Conservation (phyloP, 2,329 filamentous ascomycete genomes). For the Gaeumannomyces sp. region DNA sequence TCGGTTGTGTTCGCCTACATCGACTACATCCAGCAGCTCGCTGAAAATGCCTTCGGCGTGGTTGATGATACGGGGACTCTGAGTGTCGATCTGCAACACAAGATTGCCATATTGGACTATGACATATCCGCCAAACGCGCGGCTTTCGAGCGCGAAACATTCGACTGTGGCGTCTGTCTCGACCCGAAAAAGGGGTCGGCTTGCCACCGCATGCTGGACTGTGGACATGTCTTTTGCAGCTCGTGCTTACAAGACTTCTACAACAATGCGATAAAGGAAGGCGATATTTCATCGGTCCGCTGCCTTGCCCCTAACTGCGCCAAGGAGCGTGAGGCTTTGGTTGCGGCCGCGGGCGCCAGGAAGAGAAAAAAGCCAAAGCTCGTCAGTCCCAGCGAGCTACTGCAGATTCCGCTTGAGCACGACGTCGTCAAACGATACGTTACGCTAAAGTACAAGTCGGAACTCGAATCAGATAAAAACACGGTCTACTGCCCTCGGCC, state of each 20-base stretch:
- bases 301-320: conserved; percentile 78
- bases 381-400: conserved; percentile 75
- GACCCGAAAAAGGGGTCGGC: conserved; percentile 83
- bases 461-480: conserved; percentile 83
- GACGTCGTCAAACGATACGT: conserved; percentile 80
- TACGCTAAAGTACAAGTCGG: conserved; percentile 83
- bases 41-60: conserved; percentile 55
- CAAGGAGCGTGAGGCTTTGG: conserved; percentile 42
- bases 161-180: conserved; percentile 81
- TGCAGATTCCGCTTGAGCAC: conserved; percentile 66
- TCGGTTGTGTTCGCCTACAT: conserved; percentile 58
- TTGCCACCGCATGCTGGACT: conserved; percentile 78
- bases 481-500: conserved; percentile 88
- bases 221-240: conserved; percentile 86
- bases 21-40: conserved; percentile 53
- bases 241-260: conserved; percentile 88
- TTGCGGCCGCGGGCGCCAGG: conserved; percentile 22
- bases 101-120: conserved; percentile 70
- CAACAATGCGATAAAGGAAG: conserved; percentile 78
- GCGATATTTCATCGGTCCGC: conserved; percentile 70
- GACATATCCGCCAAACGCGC: conserved; percentile 67
- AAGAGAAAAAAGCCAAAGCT: conserved; percentile 52
- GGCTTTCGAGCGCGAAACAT: conserved; percentile 77
- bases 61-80: conserved; percentile 42
- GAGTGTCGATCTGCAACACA: conserved; percentile 49